A percentile compares a stretch with the other conserved stretches of the same genome.
Conservation (phyloP, 1,284 basidiomycete genomes). For the Schizophyllum commune region DNA sequence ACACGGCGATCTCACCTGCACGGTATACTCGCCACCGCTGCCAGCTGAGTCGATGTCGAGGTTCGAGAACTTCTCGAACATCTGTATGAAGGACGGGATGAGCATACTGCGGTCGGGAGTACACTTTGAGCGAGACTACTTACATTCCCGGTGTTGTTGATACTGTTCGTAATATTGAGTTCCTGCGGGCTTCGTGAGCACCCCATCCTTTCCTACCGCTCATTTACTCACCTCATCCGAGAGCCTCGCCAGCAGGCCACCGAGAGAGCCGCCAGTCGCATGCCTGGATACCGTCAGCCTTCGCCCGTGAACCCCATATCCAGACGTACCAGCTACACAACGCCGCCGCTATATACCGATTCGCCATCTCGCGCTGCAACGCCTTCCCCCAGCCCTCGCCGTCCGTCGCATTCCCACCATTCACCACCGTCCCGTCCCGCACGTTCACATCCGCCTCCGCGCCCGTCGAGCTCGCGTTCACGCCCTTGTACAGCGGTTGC, state of each 20-base stretch:
- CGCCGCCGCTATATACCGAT: constrained; percentile 75
- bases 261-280: constrained; percentile 77
- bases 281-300: constrained; percentile 33
- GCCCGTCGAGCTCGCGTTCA: constrained; percentile 46
- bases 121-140: constrained; percentile 23
- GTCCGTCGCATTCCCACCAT: constrained; percentile 59
- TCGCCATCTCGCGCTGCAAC: constrained; percentile 67
- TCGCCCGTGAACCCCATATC: background rate
- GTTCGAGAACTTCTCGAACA: constrained; percentile 86
- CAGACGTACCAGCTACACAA: constrained; percentile 72
- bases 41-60: constrained; percentile 80
- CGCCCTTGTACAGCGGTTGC: constrained; percentile 47
- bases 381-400: constrained; percentile 63
- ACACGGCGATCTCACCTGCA: constrained; percentile 39
- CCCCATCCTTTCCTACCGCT: no score
- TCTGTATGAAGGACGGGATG: constrained; percentile 35
- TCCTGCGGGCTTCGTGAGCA: constrained; percentile 21
- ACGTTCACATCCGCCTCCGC: constrained; percentile 52
- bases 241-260: constrained; percentile 58
- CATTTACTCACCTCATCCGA: constrained; percentile 33
- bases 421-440: constrained; percentile 55
- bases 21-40: constrained; percentile 79
- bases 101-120: background rate
- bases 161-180: constrained; percentile 68
- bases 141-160: constrained; percentile 65